phyloP scores from a whole-genome alignment of 192 early-diverging fungal genomes.

The Umbelopsis isabellina region DNA sequence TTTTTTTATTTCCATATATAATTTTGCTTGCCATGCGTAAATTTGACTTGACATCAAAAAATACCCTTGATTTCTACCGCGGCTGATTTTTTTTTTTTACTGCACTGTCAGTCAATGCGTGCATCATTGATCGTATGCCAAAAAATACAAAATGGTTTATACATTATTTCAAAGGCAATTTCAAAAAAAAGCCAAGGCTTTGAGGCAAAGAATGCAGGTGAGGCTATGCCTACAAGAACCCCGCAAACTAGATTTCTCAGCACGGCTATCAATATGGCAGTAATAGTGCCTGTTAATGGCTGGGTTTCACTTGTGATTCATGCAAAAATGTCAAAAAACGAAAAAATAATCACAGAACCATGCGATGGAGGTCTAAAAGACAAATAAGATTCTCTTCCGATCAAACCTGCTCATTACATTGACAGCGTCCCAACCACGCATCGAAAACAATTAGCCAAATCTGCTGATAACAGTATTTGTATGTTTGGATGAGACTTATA shows the following conservation, averaged over 20 bases:
- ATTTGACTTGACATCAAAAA: background rate
- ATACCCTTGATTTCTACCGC: constrained; percentile 12
- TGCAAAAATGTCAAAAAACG: constrained; percentile 12
- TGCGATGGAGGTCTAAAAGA: background rate
- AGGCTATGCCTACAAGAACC: background rate
- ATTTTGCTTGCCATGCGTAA: background rate
- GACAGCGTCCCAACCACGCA: background rate
- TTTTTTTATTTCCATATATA: constrained; percentile 4
- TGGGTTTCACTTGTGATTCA: constrained; percentile 17
- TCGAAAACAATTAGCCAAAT: too few species aligned
- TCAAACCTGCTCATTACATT: background rate
- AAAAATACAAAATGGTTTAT: background rate
- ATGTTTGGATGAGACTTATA: background rate
- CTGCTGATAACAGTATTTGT: background rate
- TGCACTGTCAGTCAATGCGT: background rate
- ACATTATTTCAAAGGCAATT: background rate
- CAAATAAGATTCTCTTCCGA: background rate
- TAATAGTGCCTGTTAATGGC: background rate
- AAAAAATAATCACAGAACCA: constrained; percentile 2
- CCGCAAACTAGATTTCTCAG: background rate
- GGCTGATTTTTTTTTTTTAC: constrained; percentile 6
- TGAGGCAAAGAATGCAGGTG: background rate
- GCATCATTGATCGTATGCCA: too few species aligned
- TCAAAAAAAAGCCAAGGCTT: background rate
- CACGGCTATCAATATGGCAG: background rate